Evolutionary conservation across 495 filamentous ascomycete species (phyloP).

Genomic region (Neurospora intermedia): DNA sequence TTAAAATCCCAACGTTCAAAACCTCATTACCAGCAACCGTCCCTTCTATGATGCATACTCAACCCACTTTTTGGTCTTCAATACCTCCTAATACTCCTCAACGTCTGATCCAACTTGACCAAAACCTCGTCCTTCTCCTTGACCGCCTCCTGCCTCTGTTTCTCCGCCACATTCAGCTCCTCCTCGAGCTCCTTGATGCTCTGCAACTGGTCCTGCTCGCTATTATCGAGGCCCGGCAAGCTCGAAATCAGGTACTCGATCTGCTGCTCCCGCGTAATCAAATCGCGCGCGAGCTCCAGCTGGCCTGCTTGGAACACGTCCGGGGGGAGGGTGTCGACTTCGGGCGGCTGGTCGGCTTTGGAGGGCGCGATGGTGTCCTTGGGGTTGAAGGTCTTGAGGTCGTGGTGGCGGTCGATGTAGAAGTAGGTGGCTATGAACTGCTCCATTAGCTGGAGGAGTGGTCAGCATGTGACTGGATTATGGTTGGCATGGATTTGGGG

Average conservation of each 20-base stretch:
- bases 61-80: not conserved
- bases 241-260: constrained; percentile 77
- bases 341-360: constrained; percentile 36
- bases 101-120: constrained; percentile 55
- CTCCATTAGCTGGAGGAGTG: constrained; percentile 54
- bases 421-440: constrained; percentile 81
- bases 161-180: constrained; percentile 64
- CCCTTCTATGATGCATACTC: not conserved
- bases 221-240: constrained; percentile 79
- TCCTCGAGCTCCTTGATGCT: constrained; percentile 65
- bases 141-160: constrained; percentile 56
- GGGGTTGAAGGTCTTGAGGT: constrained; percentile 53
- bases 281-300: constrained; percentile 71
- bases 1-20: not conserved
- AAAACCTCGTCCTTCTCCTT: constrained; percentile 60
- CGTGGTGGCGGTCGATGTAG: constrained; percentile 76
- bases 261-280: constrained; percentile 87
- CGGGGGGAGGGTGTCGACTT: constrained; percentile 51
- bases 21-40: not conserved
- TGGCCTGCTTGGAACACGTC: constrained; percentile 59
- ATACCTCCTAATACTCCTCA: constrained; percentile 45
- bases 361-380: constrained; percentile 48
- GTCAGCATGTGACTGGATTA: too few species aligned
- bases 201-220: constrained; percentile 68
- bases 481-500: too few species aligned